These are phyloP conservation scores for Bombardia bombarda DNA, from an alignment of 495 filamentous ascomycete species.

Conservation along the genomic window DNA sequence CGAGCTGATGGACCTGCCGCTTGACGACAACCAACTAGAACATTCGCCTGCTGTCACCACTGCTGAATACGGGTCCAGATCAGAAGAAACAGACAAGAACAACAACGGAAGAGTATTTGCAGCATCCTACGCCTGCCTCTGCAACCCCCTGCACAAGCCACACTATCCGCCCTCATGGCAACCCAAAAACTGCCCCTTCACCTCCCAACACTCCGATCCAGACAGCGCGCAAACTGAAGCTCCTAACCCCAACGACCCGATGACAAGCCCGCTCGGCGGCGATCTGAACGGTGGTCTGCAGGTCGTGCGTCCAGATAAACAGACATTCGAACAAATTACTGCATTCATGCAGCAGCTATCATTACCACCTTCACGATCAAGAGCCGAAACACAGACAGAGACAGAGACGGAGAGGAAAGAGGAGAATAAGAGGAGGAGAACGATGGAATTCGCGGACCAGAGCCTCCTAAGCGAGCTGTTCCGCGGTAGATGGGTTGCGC, in stretches of 20 bases:
- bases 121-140: constrained; percentile 69
- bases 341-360: too few relatives aligned
- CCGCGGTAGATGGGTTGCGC: constrained; percentile 56
- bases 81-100: too few relatives aligned
- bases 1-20: constrained; percentile 67
- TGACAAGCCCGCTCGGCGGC: neutral
- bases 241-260: constrained; percentile 31
- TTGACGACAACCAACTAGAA: constrained; percentile 39
- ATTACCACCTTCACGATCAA: too few relatives aligned
- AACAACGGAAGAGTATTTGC: constrained; percentile 59
- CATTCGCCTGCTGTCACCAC: too few relatives aligned
- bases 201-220: constrained; percentile 47
- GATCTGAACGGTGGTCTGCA: constrained; percentile 74
- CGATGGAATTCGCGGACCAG: constrained; percentile 78
- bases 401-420: too few relatives aligned
- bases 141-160: constrained; percentile 66
- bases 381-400: too few relatives aligned
- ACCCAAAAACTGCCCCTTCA: constrained; percentile 69
- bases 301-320: constrained; percentile 57
- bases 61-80: too few relatives aligned
- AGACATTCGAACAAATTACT: constrained; percentile 49
- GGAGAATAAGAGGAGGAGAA: too few relatives aligned
- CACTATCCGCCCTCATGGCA: constrained; percentile 72
- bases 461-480: constrained; percentile 61
- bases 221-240: constrained; percentile 30